These are phyloP conservation scores for Fusarium torreyae DNA, from an alignment of 2,329 filamentous ascomycete genomes.

Conservation along the genomic window DNA sequence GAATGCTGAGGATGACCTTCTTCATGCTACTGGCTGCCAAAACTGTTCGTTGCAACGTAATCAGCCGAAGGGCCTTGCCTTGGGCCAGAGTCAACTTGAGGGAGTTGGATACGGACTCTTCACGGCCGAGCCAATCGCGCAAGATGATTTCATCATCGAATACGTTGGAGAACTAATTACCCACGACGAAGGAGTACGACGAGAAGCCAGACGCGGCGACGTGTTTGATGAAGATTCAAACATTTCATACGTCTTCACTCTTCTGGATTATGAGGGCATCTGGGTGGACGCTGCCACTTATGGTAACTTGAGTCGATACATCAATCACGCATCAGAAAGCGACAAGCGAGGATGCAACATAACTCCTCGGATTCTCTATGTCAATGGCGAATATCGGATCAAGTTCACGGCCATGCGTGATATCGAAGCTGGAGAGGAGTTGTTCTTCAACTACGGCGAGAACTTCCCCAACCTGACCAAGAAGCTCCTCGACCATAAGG, in stretches of 20 bases:
- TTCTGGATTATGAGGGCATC: constrained; percentile 72
- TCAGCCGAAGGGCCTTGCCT: constrained; percentile 73
- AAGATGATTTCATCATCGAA: constrained; percentile 83
- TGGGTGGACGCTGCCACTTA: constrained; percentile 83
- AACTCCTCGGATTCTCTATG: constrained; percentile 76
- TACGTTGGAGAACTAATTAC: constrained; percentile 85
- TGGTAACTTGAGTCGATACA: constrained; percentile 86
- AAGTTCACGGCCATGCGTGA: constrained; percentile 78
- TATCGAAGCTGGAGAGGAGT: constrained; percentile 80
- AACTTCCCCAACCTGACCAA: constrained; percentile 74
- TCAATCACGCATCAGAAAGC: constrained; percentile 78
- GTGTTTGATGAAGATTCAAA: constrained; percentile 73
- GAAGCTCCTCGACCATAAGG: constrained; percentile 59
- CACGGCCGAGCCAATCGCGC: constrained; percentile 75
- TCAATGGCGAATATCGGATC: constrained; percentile 83
- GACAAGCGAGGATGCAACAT: constrained; percentile 72
- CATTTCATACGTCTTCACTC: constrained; percentile 75
- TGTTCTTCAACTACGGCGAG: constrained; percentile 86
- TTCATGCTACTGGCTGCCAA: constrained; percentile 74
- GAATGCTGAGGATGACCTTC: constrained; percentile 72
- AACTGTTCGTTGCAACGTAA: constrained; percentile 82
- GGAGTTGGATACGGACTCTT: constrained; percentile 83
- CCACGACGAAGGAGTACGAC: constrained; percentile 77
- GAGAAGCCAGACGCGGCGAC: constrained; percentile 73
- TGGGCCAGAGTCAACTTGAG: constrained; percentile 79